Percentiles rank a stretch among this genome's conserved stretches.
Evolutionary conservation across 2,329 filamentous ascomycete species (phyloP).

Genomic region (Aureobasidium subglaciale): DNA sequence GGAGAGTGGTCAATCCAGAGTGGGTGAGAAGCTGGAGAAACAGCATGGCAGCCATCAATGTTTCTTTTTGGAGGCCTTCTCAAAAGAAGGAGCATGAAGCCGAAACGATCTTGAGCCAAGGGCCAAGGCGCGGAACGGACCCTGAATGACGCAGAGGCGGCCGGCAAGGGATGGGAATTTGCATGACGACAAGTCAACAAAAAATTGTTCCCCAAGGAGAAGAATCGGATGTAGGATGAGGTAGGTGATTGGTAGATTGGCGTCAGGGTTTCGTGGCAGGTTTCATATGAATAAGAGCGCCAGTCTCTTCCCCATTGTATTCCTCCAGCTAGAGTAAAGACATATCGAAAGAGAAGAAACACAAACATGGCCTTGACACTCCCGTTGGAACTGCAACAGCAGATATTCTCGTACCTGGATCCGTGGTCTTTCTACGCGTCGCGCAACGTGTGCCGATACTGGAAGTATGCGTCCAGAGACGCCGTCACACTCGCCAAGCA

Average conservation of each 20-base stretch:
- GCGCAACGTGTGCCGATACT: slow-evolving; percentile 28
- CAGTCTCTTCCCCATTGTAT: background rate
- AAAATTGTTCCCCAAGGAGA: background rate
- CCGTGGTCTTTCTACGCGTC: slow-evolving; percentile 27
- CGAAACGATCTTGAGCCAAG: background rate
- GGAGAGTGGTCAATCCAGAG: background rate
- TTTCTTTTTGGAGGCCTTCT: background rate
- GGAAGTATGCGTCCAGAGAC: slow-evolving; percentile 27
- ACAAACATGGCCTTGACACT: slow-evolving; percentile 18
- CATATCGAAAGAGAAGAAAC: background rate
- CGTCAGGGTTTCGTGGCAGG: background rate
- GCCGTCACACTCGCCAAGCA: slow-evolving; percentile 25
- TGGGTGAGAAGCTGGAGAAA: slow-evolving; percentile 8
- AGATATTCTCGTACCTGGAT: slow-evolving; percentile 28
- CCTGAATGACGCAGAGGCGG: slow-evolving; percentile 7
- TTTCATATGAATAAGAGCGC: slow-evolving; percentile 4
- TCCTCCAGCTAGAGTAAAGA: background rate
- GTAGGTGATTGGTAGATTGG: slow-evolving; percentile 9
- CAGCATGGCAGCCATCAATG: background rate
- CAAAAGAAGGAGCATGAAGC: background rate
- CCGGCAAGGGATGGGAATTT: slow-evolving; percentile 5
- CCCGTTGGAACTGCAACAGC: slow-evolving; percentile 29
- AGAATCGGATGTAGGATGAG: slow-evolving; percentile 6
- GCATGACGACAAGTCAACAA: slow-evolving; percentile 12
- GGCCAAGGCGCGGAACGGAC: background rate